Percentiles rank a stretch among this genome's conserved stretches.
Evolutionary conservation across 306 rosid species (phyloP).

Genomic region (Clitoria ternatea): DNA sequence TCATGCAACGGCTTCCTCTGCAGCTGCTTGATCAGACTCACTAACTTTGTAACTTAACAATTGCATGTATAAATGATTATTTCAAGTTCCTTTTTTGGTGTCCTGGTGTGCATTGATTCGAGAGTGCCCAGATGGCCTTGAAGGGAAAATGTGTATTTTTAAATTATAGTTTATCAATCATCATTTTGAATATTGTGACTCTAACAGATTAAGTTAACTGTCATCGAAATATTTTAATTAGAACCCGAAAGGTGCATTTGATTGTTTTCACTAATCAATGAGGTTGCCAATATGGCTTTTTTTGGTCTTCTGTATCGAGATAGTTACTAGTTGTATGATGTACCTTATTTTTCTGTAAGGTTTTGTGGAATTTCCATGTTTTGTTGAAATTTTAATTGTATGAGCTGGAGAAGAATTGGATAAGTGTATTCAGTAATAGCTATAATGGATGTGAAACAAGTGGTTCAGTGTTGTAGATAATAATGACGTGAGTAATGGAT

Average conservation of each 20-base stretch:
- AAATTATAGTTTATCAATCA: not conserved
- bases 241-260: not conserved
- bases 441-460: not conserved
- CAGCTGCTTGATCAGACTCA: not conserved
- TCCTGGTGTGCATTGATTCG: not conserved
- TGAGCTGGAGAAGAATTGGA: not conserved
- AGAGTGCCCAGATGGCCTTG: not conserved
- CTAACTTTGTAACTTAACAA: not conserved
- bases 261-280: not conserved
- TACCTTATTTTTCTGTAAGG: not conserved
- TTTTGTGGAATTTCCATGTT: not conserved
- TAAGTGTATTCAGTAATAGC: not conserved
- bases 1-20: not conserved
- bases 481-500: not conserved
- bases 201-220: not conserved
- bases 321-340: not conserved
- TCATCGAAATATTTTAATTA: not conserved
- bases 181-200: not conserved
- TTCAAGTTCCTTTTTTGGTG: not conserved
- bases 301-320: not conserved
- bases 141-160: not conserved
- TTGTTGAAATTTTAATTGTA: not conserved
- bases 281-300: not conserved
- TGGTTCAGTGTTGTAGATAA: not conserved
- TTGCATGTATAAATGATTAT: not conserved